Evolutionary conservation across 371 early-diverging fungal genomes (phyloP).

Genomic region (Syncephalastrum racemosum): DNA sequence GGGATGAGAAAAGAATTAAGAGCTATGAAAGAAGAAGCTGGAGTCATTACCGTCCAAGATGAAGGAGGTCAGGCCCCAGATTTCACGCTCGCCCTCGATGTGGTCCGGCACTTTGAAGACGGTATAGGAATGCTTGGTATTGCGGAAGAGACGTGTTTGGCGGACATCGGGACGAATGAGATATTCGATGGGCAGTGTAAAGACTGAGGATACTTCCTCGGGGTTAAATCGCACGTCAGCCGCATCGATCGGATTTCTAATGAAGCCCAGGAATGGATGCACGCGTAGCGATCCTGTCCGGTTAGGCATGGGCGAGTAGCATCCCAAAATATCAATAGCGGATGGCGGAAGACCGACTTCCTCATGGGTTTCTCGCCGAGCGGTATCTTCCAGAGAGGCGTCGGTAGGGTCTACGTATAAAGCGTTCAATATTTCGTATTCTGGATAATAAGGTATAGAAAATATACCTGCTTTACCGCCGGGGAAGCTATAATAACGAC

Average conservation of each 20-base stretch:
- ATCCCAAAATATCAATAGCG: constrained; percentile 66
- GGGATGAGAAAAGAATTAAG: not conserved
- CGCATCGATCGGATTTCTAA: constrained; percentile 41
- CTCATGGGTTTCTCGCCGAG: constrained; percentile 83
- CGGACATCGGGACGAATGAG: constrained; percentile 55
- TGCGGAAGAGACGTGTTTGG: constrained; percentile 58
- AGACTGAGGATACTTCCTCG: constrained; percentile 73
- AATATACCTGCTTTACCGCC: constrained; percentile 69
- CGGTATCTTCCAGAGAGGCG: constrained; percentile 58
- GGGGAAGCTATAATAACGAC: constrained; percentile 61
- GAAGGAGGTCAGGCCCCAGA: constrained; percentile 90
- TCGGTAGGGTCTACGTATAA: constrained; percentile 51
- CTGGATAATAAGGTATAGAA: constrained; percentile 5
- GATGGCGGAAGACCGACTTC: constrained; percentile 68
- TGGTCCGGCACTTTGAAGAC: constrained; percentile 58
- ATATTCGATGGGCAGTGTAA: constrained; percentile 67
- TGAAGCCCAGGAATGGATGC: constrained; percentile 72
- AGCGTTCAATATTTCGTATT: not conserved
- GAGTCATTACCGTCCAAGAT: constrained; percentile 58
- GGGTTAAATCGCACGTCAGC: constrained; percentile 45
- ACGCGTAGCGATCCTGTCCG: constrained; percentile 63
- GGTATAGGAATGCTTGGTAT: constrained; percentile 59
- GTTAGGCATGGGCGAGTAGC: constrained; percentile 67
- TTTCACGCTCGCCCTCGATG: constrained; percentile 44
- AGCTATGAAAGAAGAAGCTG: not conserved